Base-by-base conservation (phyloP, 129 eudicot species). In the Oenanthe sinensis region DNA sequence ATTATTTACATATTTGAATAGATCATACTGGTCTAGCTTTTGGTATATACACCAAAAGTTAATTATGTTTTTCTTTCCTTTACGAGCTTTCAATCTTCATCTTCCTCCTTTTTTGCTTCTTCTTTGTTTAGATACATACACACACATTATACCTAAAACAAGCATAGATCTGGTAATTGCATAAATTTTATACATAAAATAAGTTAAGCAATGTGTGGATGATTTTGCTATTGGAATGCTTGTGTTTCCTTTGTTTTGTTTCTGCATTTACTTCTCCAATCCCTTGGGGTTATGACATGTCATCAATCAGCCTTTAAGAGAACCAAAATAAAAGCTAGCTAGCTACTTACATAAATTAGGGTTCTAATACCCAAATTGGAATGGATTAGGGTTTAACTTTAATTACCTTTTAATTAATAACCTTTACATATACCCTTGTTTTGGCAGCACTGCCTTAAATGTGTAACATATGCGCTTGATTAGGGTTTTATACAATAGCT, bases 21-120 rank as follows among this genome's bases (percentile, higher is more conserved):
- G 4, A 55, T 55, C 63, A 55, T 20, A 55, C 28, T 55, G 5
- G 6, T 54, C 20, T 54, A 20, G 63, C 6, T 7, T 54, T 20
- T 9, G 28, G 13, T 8, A 55, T 22, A 7, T 54, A 22, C 65
- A 7, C 22, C 65, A 7, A 55, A 55, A 55, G 8, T 55, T 12
- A 24, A 28, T 4, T 80, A 55, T 72, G 45, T 6, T 39, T 77
- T 52, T 74, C 54, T 52, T 79, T 58, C 76, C 71, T 39, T 65
- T 37, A 79, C 54, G 76, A 84, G 86, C 81, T 71, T n/a, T 9
- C 68, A 24, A 20, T 6, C 40, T 54, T 75, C 80, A 36, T 79
- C 81, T 69, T 19, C 69, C 20, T 28, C 16, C 16, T 78, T 63
- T 63, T 58, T 0, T 39, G 58, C 43, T 11, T 1, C 19, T 49